A percentile compares a stretch with the other conserved stretches of the same genome.
These are phyloP conservation scores for Helicocarpus griseus DNA, from an alignment of 2,329 filamentous ascomycete species.

Conservation along the genomic window DNA sequence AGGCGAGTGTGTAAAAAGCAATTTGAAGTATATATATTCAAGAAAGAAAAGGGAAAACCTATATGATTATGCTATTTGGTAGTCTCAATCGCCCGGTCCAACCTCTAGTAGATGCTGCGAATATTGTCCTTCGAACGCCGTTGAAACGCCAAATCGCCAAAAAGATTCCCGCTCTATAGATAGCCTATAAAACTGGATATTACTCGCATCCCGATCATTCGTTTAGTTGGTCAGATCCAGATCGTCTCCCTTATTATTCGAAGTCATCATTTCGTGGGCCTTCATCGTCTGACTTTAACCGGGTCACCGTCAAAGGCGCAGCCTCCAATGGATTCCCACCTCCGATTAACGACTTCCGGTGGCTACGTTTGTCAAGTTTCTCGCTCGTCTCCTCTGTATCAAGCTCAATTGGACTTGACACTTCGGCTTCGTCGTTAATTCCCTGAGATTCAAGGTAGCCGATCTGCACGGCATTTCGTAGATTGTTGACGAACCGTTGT, in stretches of 20 bases:
- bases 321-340: conserved; percentile 42
- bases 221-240: background rate
- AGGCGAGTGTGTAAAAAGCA: background rate
- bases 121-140: background rate
- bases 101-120: background rate
- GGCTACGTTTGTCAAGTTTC: conserved; percentile 41
- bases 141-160: background rate
- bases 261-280: conserved; percentile 36
- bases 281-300: conserved; percentile 24
- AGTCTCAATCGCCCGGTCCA: background rate
- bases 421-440: conserved; percentile 22
- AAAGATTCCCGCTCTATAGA: background rate
- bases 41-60: background rate
- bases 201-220: background rate
- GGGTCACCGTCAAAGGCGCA: conserved; percentile 36
- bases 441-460: conserved; percentile 35
- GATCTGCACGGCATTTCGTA: conserved; percentile 34
- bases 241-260: conserved; percentile 28
- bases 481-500: conserved; percentile 36
- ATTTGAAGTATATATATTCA: background rate
- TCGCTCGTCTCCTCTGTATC: conserved; percentile 40
- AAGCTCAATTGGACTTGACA: conserved; percentile 20
- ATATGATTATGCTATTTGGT: background rate
- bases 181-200: background rate
- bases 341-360: conserved; percentile 48